Base-by-base conservation (phyloP, 495 filamentous ascomycete genomes). In the Stereocaulon alpinum region DNA sequence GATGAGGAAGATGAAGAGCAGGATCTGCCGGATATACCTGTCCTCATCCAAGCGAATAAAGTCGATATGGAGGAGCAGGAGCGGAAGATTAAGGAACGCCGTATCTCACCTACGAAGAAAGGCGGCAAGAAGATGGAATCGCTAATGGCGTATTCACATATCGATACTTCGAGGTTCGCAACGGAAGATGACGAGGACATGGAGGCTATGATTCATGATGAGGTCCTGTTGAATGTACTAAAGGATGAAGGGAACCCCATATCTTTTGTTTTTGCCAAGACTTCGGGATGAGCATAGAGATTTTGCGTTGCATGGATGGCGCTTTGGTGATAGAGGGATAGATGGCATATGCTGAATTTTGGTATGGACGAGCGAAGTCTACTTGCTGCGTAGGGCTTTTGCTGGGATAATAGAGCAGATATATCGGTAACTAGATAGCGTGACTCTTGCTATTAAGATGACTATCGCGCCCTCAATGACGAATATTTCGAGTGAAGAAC, bases 201-300 rank as follows among this genome's bases (percentile, higher is more conserved):
- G 49, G 72, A 74, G 57, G 61, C 69, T 40, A 67, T 74, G 55
- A 67, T 86, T 34, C 79, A 83, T 60, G 87, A 91, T 65, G 76
- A 82, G 58, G 76, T 86, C 0, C 70, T 91, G 22, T 71, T 82
- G 6, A 72, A 76, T 17, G 68, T 86, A 37, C 67, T 91, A 22
- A 77, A 73, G 51, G 84, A 87, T 59, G 74, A 81, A 55, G 81
- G 74, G 58, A 79, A 80, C 60, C 69, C 77, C 29, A 70, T 90
- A 49, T 76, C 77, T 7, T 91, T 82, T 69, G 73, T 89, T 12
- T 87, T 91, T 67, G 80, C 83, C 54, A 91, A 88, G 67, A 76
- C 72, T 32, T 59, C 59, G 43, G 58, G 58, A 17, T 60, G 27
- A 60, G 40, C 1, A 17, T 22, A 10, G 11, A 4, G 4, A 6